Conservation (phyloP, 208 protist genomes). For the Acanthamoeba royreba region DNA sequence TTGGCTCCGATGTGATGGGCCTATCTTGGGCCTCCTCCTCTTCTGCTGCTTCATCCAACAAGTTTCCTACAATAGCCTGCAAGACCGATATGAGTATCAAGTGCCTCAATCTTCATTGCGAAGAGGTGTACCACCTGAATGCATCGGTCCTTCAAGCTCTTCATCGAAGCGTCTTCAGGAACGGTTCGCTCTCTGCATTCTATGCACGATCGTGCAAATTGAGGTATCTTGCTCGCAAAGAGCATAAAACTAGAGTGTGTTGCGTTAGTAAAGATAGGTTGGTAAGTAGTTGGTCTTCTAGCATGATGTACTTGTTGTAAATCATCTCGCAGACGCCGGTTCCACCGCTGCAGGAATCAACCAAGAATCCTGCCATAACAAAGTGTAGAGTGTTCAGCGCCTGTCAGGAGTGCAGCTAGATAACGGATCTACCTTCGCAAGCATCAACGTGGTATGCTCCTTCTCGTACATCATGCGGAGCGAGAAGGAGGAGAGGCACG, state of each 20-base stretch:
- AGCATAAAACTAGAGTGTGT: background rate
- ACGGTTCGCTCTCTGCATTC: background rate
- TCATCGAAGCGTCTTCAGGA: background rate
- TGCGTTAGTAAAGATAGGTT: background rate
- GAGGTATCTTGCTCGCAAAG: background rate
- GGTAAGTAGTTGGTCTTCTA: background rate
- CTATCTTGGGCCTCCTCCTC: background rate
- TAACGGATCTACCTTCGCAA: background rate
- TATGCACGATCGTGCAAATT: background rate
- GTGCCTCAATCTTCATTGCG: background rate
- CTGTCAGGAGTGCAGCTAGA: background rate
- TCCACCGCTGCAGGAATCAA: background rate
- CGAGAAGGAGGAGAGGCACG: background rate
- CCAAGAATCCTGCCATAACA: background rate
- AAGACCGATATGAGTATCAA: background rate
- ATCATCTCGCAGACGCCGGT: slow-evolving; percentile 17
- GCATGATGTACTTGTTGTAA: background rate
- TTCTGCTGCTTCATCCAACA: background rate
- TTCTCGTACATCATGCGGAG: background rate
- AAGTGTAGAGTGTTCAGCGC: background rate
- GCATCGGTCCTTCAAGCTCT: background rate
- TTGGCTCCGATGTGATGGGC: background rate
- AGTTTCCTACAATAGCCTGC: background rate
- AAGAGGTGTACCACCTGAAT: background rate
- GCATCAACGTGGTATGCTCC: background rate